phyloP scores from a whole-genome alignment of 495 filamentous ascomycete genomes.

The Talaromyces stipitatus region DNA sequence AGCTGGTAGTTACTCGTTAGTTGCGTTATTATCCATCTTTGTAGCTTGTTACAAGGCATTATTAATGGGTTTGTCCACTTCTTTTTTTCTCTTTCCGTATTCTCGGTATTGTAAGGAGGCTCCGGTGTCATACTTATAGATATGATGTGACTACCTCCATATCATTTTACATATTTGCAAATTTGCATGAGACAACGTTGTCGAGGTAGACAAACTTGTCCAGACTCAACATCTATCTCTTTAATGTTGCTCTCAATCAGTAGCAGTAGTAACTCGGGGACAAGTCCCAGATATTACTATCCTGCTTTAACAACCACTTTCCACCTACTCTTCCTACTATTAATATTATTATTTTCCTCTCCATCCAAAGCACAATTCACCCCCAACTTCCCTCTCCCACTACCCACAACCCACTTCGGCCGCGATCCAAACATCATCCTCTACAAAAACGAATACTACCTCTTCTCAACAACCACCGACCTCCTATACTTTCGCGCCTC shows the following conservation, averaged over 20 bases:
- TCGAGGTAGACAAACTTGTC: background rate
- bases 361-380: background rate
- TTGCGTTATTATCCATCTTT: background rate
- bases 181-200: background rate
- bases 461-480: conserved; percentile 28
- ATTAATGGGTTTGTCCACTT: background rate
- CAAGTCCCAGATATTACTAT: background rate
- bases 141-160: background rate
- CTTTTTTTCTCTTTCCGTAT: background rate
- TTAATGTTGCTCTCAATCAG: background rate
- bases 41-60: background rate
- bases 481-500: conserved; percentile 25
- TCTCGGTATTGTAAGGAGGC: background rate
- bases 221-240: background rate
- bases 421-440: conserved; percentile 36
- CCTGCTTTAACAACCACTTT: background rate
- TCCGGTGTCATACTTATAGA: background rate
- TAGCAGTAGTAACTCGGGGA: background rate
- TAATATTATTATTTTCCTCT: background rate
- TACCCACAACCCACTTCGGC: conserved; percentile 23
- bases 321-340: background rate
- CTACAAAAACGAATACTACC: conserved; percentile 26
- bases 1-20: background rate
- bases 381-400: conserved; percentile 21
- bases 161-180: background rate